Percentiles rank a stretch among this genome's conserved stretches.
phyloP scores from a whole-genome alignment of 352 stramenopile genomes.

The Peronospora destructor region DNA sequence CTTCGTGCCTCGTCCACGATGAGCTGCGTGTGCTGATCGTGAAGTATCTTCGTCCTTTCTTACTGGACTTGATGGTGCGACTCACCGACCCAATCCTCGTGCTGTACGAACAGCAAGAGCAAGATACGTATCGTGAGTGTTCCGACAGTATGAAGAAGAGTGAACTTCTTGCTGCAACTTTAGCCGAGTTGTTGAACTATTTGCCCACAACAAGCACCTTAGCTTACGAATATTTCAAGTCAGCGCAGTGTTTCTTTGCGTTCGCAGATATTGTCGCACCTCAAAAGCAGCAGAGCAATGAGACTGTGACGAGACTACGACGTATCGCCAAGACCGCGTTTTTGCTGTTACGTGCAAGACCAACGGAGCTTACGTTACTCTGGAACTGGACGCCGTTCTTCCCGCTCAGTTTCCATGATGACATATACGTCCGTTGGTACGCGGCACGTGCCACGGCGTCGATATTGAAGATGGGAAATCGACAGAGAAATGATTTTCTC shows the following conservation, averaged over 20 bases:
- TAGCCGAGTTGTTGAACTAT: conserved; percentile 48
- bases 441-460: conserved; percentile 51
- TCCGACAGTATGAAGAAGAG: conserved; percentile 42
- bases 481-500: conserved; percentile 60
- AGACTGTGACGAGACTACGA: conserved; percentile 34
- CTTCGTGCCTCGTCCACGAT: conserved; percentile 43
- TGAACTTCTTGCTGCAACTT: conserved; percentile 45
- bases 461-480: conserved; percentile 63
- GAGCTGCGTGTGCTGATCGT: conserved; percentile 43
- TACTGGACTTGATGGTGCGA: conserved; percentile 61
- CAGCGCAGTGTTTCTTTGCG: conserved; percentile 72
- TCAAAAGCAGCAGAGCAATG: conserved; percentile 33
- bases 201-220: conserved; percentile 49
- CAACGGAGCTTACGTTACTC: conserved; percentile 43
- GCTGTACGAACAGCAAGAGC: conserved; percentile 32
- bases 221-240: conserved; percentile 56
- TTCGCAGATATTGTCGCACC: conserved; percentile 42
- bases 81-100: conserved; percentile 44
- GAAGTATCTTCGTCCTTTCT: conserved; percentile 59
- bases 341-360: conserved; percentile 44
- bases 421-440: conserved; percentile 51
- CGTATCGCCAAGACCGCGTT: conserved; percentile 55
- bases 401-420: conserved; percentile 67
- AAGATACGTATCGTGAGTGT: conserved; percentile 23
- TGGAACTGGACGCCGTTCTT: conserved; percentile 84